These are phyloP conservation scores for Amanita fuliginea DNA, from an alignment of 768 basidiomycete genomes.

Conservation along the genomic window DNA sequence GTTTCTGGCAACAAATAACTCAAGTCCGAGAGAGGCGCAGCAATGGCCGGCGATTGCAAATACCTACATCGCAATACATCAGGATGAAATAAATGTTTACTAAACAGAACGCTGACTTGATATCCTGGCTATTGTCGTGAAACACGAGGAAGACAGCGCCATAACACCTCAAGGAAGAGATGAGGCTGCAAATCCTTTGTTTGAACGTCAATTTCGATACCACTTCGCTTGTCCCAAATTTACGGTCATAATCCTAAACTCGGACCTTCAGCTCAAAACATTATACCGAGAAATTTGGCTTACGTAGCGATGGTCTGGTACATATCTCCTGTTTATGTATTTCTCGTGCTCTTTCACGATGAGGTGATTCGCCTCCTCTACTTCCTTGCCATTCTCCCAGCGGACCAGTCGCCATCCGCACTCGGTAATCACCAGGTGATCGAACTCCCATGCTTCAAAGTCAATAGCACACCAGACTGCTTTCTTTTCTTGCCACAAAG, in stretches of 20 bases:
- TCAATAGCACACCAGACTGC: conserved; percentile 75
- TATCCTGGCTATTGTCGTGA: conserved; percentile 68
- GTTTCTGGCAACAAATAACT: conserved; percentile 47
- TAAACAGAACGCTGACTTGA: conserved; percentile 38
- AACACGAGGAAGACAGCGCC: conserved; percentile 73
- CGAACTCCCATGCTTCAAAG: conserved; percentile 76
- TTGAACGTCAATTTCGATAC: conserved; percentile 43
- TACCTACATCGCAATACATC: conserved; percentile 27
- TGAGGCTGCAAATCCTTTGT: conserved; percentile 33
- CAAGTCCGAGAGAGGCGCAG: conserved; percentile 41
- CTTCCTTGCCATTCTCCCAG: conserved; percentile 41
- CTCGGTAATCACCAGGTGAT: conserved; percentile 66
- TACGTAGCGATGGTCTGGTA: conserved; percentile 53
- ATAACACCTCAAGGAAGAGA: conserved; percentile 23
- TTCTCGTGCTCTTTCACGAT: conserved; percentile 51
- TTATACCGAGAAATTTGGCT: neutral
- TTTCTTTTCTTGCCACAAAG: conserved; percentile 47
- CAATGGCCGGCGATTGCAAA: conserved; percentile 37
- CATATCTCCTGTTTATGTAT: conserved; percentile 52
- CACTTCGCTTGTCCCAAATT: conserved; percentile 54
- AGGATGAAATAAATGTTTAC: conserved; percentile 1
- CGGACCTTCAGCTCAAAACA: neutral
- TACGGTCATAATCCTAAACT: conserved; percentile 45
- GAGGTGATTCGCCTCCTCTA: conserved; percentile 44
- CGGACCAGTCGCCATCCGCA: conserved; percentile 63